These are phyloP conservation scores for Salix viminalis DNA, from an alignment of 345 rosid genomes.

Conservation along the genomic window DNA sequence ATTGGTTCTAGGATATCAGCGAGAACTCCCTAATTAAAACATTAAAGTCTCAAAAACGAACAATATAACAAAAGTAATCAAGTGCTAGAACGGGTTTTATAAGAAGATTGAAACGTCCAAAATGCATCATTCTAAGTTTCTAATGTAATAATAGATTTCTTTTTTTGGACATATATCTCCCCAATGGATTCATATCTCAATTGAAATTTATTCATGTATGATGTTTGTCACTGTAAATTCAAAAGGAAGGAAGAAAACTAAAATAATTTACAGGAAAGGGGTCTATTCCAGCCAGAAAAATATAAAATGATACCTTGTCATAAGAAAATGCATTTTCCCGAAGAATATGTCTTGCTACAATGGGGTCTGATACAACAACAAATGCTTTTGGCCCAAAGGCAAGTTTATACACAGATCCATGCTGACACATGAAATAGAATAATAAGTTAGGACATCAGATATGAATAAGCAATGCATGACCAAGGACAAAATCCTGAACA, in stretches of 20 bases:
- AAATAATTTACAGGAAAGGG: too few species aligned
- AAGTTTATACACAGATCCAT: slow-evolving; percentile 88
- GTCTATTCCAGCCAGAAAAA: not conserved
- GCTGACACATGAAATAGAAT: slow-evolving; percentile 42
- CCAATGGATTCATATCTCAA: too few species aligned
- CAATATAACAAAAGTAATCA: not conserved
- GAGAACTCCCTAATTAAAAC: slow-evolving; percentile 71
- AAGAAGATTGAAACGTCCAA: not conserved
- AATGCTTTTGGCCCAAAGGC: slow-evolving; percentile 98
- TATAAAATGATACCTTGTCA: slow-evolving; percentile 57
- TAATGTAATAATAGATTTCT: too few species aligned
- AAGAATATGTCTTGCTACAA: slow-evolving; percentile 74
- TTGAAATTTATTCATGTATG: too few species aligned
- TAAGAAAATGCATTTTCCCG: slow-evolving; percentile 87
- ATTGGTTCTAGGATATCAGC: slow-evolving; percentile 95
- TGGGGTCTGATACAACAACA: slow-evolving; percentile 93
- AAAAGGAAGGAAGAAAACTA: too few species aligned
- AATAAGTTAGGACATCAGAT: not conserved
- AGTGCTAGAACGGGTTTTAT: not conserved
- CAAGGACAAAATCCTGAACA: not conserved
- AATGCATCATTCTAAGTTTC: too few species aligned
- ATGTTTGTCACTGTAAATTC: too few species aligned
- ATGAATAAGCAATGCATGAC: not conserved
- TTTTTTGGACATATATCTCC: too few species aligned
- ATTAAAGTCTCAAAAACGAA: slow-evolving; percentile 3